Percentiles rank a stretch among this genome's conserved stretches.
These are phyloP conservation scores for Dimocarpus longan DNA, from an alignment of 345 rosid species.

Conservation along the genomic window DNA sequence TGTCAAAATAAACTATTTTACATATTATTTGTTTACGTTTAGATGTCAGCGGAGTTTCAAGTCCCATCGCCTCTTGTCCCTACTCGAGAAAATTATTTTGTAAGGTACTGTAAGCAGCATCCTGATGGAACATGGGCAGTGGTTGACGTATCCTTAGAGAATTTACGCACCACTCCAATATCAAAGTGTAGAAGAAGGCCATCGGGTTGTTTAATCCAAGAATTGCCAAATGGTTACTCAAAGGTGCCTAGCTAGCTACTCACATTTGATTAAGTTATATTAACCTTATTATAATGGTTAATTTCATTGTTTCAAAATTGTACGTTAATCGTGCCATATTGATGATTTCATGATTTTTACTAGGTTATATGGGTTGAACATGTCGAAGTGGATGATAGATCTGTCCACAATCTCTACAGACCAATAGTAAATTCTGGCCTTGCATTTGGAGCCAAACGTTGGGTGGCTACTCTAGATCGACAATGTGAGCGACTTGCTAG, in stretches of 20 bases:
- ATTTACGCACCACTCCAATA: slow-evolving; percentile 47
- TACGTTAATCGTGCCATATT: background rate
- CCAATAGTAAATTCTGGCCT: slow-evolving; percentile 64
- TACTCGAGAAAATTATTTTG: slow-evolving; percentile 77
- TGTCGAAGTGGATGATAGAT: slow-evolving; percentile 78
- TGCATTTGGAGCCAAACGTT: slow-evolving; percentile 91
- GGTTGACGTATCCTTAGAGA: slow-evolving; percentile 91
- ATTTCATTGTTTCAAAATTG: background rate
- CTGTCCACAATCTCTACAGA: slow-evolving; percentile 64
- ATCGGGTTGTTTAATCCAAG: slow-evolving; percentile 92
- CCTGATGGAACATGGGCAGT: slow-evolving; percentile 85
- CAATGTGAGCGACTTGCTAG: slow-evolving; percentile 94
- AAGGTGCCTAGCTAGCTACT: slow-evolving; percentile 48
- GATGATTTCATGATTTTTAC: background rate
- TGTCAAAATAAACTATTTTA: too few relatives aligned
- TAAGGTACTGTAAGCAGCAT: slow-evolving; percentile 90
- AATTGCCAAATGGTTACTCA: slow-evolving; percentile 88
- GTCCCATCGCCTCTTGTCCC: slow-evolving; percentile 92
- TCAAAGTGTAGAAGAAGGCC: slow-evolving; percentile 79
- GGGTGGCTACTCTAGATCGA: slow-evolving; percentile 84
- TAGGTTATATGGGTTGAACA: slow-evolving; percentile 94
- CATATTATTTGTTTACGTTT: background rate
- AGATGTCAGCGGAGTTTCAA: slow-evolving; percentile 97
- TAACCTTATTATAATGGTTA: background rate
- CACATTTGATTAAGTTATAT: background rate